Evolutionary conservation across 2,329 filamentous ascomycete genomes (phyloP), one percentile per base, ranked within the genome.

Genomic region (Arthrinium phaeospermum): DNA sequence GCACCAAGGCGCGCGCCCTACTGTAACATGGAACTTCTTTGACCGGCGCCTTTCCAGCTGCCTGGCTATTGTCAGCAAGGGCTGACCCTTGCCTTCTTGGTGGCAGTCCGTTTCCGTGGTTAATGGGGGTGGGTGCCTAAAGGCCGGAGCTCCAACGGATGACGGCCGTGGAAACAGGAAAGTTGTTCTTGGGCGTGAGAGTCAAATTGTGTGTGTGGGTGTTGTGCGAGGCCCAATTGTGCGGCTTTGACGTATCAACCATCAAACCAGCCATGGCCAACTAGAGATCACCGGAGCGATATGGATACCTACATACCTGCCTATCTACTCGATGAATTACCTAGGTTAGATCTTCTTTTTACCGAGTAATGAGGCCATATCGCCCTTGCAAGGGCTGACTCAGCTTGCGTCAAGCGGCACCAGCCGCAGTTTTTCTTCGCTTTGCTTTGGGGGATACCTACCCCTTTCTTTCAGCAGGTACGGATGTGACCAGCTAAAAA

Each of bases 371-470:
- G 34, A 64, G 57, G 57, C 57, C 57, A 37, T 64, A n/a, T 64
- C 57, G 3, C 30, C 57, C 13, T 64, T 6, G 16, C 10, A 37
- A 37, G 57, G 30, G 57, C 57, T 64, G 57, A 64, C 57, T 64
- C 57, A 64, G 57, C 57, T 64, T 41, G 57, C 57, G 41, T 64
- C 57, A 64, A 64, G 37, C 57, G 57, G 57, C 57, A 41, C 57
- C 57, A 41, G 34, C 57, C 57, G 57, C 57, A 64, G 19, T 41
- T 41, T 41, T 64, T 64, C 57, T 41, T 51, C 49, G 10, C 24
- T 64, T 37, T 14, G 10, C 24, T 64, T 37, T 14, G 41, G 37
- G 57, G 57, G 57, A 64, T 64, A 64, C 57, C 57, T 64, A 64
- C 57, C 57, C 30, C 57, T 22, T 64, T 64, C 30, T 13, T 41